A percentile compares a stretch with the other conserved stretches of the same genome.
phyloP scores from a whole-genome alignment of 2,329 filamentous ascomycete species.

The Xylariomycetidae sp. region DNA sequence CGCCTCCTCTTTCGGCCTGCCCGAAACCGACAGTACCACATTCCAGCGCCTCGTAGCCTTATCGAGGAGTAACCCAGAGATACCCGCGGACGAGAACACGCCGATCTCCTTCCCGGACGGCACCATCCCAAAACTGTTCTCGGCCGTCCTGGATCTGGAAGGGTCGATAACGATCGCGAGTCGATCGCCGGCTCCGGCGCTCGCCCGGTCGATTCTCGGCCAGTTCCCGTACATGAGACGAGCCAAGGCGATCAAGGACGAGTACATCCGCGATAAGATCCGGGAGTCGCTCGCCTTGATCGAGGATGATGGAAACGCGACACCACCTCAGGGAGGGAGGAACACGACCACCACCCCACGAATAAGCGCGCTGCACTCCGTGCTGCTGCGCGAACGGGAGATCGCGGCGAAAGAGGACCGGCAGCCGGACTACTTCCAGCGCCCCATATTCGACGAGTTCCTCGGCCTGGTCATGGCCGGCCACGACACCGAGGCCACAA shows the following conservation, averaged over 20 bases:
- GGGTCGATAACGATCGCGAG: constrained; percentile 23
- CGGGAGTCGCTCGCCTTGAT: constrained; percentile 17
- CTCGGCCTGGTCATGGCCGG: constrained; percentile 28
- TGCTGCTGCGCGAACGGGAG: constrained; percentile 28
- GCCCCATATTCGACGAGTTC: constrained; percentile 22
- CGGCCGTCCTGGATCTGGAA: constrained; percentile 22
- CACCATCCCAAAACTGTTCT: constrained; percentile 17
- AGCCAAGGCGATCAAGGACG: constrained; percentile 25
- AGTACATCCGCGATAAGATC: constrained; percentile 22
- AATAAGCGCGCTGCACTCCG: constrained; percentile 29
- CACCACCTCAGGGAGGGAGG: constrained; percentile 13
- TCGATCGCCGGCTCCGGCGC: constrained; percentile 21
- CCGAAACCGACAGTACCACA: constrained; percentile 19
- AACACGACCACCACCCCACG: no score
- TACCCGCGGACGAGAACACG: constrained; percentile 9
- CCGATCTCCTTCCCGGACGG: constrained; percentile 20
- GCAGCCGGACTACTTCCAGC: constrained; percentile 15
- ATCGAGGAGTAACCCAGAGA: constrained; percentile 2
- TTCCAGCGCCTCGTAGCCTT: constrained; percentile 16
- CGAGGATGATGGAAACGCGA: constrained; percentile 7
- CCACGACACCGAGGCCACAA: constrained; percentile 27
- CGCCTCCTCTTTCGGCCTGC: constrained; percentile 24
- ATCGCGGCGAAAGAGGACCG: constrained; percentile 22
- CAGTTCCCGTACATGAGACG: constrained; percentile 24
- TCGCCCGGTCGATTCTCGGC: constrained; percentile 25